phyloP scores from a whole-genome alignment of 176 grass and related monocot genomes.

The Microstegium vimineum region DNA sequence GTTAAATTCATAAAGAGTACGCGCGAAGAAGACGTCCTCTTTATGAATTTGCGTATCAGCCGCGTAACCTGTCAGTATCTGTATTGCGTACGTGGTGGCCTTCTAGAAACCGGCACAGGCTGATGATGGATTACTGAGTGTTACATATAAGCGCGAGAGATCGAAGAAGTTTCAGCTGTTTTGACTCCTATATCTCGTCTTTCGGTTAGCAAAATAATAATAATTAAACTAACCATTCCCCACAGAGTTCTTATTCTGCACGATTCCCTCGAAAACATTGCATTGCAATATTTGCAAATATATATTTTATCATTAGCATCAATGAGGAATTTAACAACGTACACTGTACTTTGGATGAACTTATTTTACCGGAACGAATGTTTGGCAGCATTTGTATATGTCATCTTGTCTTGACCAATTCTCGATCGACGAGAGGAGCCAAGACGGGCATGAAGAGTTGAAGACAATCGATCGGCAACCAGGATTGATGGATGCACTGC shows the following conservation, averaged over 20 bases:
- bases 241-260: neutral
- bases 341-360: too few relatives aligned
- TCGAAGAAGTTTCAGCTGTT: neutral
- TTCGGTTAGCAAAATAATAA: neutral
- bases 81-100: neutral
- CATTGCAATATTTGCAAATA: neutral
- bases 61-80: neutral
- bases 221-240: too few relatives aligned
- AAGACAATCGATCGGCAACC: slow-evolving; percentile 10
- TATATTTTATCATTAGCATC: neutral
- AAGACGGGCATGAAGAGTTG: too few relatives aligned
- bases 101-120: neutral
- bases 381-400: too few relatives aligned
- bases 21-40: neutral
- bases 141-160: neutral
- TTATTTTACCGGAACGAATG: too few relatives aligned
- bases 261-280: neutral
- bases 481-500: neutral
- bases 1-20: too few relatives aligned
- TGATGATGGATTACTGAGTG: neutral
- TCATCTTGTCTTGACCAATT: too few relatives aligned
- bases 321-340: too few relatives aligned
- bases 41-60: neutral
- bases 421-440: neutral
- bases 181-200: neutral